Percentiles rank a stretch among this genome's conserved stretches.
Conservation (phyloP, 2,329 filamentous ascomycete genomes). For the Phoma sp. region DNA sequence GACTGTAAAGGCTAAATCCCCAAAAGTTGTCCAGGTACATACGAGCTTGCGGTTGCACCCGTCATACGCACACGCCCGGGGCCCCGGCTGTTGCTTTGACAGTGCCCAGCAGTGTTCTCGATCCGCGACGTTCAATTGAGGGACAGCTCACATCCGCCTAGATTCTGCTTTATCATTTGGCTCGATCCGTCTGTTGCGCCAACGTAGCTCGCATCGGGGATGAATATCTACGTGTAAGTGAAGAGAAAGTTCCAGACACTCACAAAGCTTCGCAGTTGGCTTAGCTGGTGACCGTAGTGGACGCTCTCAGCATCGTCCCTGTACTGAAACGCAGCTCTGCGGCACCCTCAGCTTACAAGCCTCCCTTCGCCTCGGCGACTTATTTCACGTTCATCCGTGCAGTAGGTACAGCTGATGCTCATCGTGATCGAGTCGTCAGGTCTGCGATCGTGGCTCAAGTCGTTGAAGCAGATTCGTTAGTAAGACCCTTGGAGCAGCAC, state of each 20-base stretch:
- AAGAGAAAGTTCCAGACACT: not conserved
- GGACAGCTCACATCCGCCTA: conserved; percentile 31
- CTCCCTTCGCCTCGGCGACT: not conserved
- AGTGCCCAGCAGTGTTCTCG: conserved; percentile 26
- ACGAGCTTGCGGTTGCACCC: conserved; percentile 22
- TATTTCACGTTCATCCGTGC: not conserved
- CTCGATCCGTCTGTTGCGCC: conserved; percentile 38
- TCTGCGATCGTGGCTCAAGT: not conserved
- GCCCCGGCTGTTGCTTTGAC: conserved; percentile 34
- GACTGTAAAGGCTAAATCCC: conserved; percentile 42
- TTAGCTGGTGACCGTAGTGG: not conserved
- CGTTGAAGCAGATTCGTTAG: too few relatives aligned
- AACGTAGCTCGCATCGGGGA: not conserved
- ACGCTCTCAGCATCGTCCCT: not conserved
- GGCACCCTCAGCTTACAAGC: not conserved
- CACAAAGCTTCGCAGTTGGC: not conserved
- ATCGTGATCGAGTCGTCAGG: not conserved
- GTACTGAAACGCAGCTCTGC: not conserved
- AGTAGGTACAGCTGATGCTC: not conserved
- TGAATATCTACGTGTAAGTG: not conserved
- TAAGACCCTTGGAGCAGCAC: not conserved
- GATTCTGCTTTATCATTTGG: conserved; percentile 37
- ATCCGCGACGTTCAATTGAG: conserved; percentile 43
- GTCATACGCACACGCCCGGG: conserved; percentile 36
- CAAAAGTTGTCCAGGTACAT: conserved; percentile 23